Conservation (phyloP, 2,329 filamentous ascomycete species). For the Sporothrix sp. region DNA sequence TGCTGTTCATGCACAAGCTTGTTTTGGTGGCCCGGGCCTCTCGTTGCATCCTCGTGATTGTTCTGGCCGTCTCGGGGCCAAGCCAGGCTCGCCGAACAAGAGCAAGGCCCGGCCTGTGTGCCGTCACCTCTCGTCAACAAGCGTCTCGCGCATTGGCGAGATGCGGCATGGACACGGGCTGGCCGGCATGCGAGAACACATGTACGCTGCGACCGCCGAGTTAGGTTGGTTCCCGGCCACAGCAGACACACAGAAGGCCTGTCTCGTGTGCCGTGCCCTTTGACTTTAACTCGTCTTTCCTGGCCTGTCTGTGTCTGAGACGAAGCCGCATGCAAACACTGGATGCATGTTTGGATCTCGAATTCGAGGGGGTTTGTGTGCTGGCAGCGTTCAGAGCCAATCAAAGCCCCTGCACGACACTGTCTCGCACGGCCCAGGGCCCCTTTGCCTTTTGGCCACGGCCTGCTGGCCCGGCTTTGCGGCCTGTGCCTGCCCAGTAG, state of each 20-base stretch:
- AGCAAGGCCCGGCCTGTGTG: neutral
- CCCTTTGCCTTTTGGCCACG: neutral
- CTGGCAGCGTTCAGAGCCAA: constrained; percentile 2
- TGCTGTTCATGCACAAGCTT: neutral
- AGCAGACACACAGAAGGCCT: no score
- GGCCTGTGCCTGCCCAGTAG: no score
- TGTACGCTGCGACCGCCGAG: no score
- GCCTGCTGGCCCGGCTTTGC: neutral
- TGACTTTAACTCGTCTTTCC: neutral
- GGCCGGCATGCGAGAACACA: neutral
- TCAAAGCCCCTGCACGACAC: neutral
- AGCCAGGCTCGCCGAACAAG: neutral
- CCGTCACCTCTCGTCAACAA: neutral
- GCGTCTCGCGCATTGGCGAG: neutral
- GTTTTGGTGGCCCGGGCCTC: no score
- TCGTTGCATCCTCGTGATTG: no score
- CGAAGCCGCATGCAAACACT: neutral
- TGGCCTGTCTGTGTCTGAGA: neutral
- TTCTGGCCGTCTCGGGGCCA: no score
- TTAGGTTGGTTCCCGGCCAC: no score
- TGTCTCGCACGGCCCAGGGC: neutral
- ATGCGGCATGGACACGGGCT: neutral
- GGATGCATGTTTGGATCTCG: neutral
- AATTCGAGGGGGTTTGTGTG: neutral
- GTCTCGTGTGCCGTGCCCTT: no score